phyloP scores from a whole-genome alignment of 164 flowering plant genomes.

The Liriodendron chinense region DNA sequence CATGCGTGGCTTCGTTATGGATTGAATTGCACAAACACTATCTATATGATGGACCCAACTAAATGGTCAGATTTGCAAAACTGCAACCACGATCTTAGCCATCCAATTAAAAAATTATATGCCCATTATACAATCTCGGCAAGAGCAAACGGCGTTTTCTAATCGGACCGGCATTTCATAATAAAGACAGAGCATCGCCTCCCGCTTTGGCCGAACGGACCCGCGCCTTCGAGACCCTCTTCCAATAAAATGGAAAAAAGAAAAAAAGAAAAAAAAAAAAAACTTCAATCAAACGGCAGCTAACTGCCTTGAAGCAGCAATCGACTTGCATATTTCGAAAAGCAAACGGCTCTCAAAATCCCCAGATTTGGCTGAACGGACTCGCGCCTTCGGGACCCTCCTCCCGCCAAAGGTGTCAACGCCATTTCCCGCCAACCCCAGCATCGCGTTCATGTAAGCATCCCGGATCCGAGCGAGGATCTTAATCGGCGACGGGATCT shows the following conservation, averaged over 20 bases:
- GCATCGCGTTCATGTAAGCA: slow-evolving; percentile 6
- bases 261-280: too few species aligned
- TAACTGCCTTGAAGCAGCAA: slow-evolving; percentile 15
- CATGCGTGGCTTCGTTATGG: too few species aligned
- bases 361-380: neutral
- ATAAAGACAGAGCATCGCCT: too few species aligned
- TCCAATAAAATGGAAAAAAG: neutral
- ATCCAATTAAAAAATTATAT: too few species aligned
- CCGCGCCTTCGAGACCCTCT: neutral
- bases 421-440: neutral
- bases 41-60: too few species aligned
- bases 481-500: slow-evolving; percentile 5
- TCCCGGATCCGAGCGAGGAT: slow-evolving; percentile 9
- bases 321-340: slow-evolving; percentile 14
- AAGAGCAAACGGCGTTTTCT: too few species aligned
- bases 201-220: neutral
- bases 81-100: too few species aligned
- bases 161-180: too few species aligned
- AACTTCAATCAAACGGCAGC: neutral
- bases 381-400: neutral
- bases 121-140: too few species aligned
- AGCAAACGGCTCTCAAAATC: slow-evolving; percentile 14
- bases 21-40: too few species aligned
- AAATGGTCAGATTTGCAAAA: too few species aligned
- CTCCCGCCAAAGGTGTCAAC: neutral